These are phyloP conservation scores for Castanospermum australe DNA, from an alignment of 306 rosid genomes.

Conservation along the genomic window DNA sequence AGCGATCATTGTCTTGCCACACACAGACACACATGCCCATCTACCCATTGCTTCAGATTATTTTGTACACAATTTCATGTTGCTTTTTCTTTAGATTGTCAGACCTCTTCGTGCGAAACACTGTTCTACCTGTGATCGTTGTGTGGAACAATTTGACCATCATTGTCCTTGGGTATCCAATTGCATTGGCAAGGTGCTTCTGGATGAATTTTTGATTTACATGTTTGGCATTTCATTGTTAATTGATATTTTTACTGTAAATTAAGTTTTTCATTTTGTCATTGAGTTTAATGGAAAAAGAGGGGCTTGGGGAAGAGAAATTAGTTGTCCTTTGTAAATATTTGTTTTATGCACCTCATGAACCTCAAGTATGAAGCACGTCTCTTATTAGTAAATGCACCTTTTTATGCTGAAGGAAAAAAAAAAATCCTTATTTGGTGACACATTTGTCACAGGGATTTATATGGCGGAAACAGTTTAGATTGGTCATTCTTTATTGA, in stretches of 20 bases:
- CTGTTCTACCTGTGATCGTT: constrained; percentile 90
- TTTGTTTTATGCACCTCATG: constrained; percentile 1
- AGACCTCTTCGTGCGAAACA: constrained; percentile 99
- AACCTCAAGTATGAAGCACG: constrained; percentile 4
- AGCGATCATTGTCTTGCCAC: constrained; percentile 62
- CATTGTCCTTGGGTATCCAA: constrained; percentile 99
- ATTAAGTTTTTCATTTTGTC: constrained; percentile 20
- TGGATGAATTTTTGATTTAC: constrained; percentile 14
- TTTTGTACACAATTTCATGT: constrained; percentile 10
- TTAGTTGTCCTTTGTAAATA: background rate
- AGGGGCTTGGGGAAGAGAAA: background rate
- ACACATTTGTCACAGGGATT: background rate
- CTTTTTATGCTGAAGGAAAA: background rate
- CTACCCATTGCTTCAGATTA: background rate
- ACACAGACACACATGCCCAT: constrained; percentile 1
- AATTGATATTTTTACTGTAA: background rate
- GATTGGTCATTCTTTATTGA: background rate
- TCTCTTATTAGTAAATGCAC: background rate
- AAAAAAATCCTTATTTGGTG: background rate
- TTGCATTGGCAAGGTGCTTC: constrained; percentile 94
- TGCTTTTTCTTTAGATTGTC: constrained; percentile 69
- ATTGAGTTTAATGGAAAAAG: background rate
- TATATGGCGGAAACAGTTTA: background rate
- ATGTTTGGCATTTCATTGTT: background rate
- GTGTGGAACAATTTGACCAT: constrained; percentile 98